These are phyloP conservation scores for Pezicula neosporulosa DNA, from an alignment of 2,329 filamentous ascomycete genomes.

Conservation along the genomic window DNA sequence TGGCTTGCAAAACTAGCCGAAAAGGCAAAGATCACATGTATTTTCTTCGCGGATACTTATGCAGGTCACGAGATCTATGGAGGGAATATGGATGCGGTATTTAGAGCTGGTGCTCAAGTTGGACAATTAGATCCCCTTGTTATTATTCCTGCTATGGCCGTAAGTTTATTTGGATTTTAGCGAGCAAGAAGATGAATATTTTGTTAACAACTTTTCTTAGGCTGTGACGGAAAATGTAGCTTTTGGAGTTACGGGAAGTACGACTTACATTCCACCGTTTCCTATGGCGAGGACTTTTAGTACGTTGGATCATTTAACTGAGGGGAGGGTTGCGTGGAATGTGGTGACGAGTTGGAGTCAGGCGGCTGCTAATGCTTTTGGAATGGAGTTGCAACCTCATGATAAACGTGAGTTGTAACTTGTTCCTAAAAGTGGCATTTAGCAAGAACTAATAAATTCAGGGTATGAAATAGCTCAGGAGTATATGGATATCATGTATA, in stretches of 20 bases:
- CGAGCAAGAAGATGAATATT: not conserved
- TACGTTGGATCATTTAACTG: slow-evolving; percentile 62
- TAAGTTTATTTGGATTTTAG: not conserved
- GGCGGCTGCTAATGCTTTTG: slow-evolving; percentile 58
- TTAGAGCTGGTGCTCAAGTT: not conserved
- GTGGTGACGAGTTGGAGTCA: slow-evolving; percentile 63
- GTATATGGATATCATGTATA: slow-evolving; percentile 45
- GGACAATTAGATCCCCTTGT: not conserved
- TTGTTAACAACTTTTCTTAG: not conserved
- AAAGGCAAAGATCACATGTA: not conserved
- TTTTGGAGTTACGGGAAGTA: slow-evolving; percentile 63
- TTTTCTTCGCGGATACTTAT: not conserved
- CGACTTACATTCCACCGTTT: slow-evolving; percentile 60
- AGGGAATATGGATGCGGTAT: not conserved
- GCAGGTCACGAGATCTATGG: not conserved
- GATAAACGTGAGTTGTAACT: slow-evolving; percentile 51
- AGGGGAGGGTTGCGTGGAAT: slow-evolving; percentile 58
- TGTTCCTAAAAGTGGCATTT: too few species aligned
- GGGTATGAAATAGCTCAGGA: slow-evolving; percentile 56
- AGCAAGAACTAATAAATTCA: too few species aligned
- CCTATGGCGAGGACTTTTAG: slow-evolving; percentile 59
- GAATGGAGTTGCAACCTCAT: slow-evolving; percentile 40
- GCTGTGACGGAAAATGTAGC: slow-evolving; percentile 55
- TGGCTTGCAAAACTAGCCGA: not conserved
- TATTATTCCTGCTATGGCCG: not conserved